phyloP scores from a whole-genome alignment of 768 basidiomycete genomes.

The Suillus placidus region DNA sequence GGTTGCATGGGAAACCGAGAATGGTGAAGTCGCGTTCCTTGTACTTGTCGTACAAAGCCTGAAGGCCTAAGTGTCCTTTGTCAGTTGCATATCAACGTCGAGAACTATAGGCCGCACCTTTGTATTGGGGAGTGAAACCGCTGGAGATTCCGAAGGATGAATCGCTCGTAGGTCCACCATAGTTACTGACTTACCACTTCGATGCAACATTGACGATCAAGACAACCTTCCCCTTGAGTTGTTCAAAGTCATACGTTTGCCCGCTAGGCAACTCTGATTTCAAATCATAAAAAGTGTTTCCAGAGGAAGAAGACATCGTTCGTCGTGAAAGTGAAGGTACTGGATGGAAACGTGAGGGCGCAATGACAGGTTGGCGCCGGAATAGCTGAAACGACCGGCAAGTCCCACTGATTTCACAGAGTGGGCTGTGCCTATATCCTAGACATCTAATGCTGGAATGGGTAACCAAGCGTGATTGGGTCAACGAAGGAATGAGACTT shows the following conservation, averaged over 20 bases:
- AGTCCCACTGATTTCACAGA: neutral
- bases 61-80: constrained; percentile 55
- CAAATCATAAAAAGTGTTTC: constrained; percentile 62
- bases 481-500: neutral
- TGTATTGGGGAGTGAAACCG: constrained; percentile 85
- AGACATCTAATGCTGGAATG: neutral
- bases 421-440: neutral
- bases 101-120: constrained; percentile 42
- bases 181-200: constrained; percentile 47
- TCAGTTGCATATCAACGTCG: neutral
- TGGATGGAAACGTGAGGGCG: neutral
- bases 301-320: constrained; percentile 25
- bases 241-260: constrained; percentile 60
- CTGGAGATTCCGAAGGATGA: constrained; percentile 37
- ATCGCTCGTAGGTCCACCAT: neutral
- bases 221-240: constrained; percentile 77
- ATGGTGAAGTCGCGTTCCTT: constrained; percentile 75
- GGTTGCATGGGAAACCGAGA: constrained; percentile 92
- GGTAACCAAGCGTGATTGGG: neutral
- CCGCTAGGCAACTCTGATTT: constrained; percentile 64
- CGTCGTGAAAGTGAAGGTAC: constrained; percentile 12
- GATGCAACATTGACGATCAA: constrained; percentile 81
- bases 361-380: neutral
- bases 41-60: constrained; percentile 80
- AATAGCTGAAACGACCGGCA: neutral